Evolutionary conservation across 2,329 filamentous ascomycete genomes (phyloP), one percentile per base, ranked within the genome.

Genomic region (Furcasterigmium sp.): DNA sequence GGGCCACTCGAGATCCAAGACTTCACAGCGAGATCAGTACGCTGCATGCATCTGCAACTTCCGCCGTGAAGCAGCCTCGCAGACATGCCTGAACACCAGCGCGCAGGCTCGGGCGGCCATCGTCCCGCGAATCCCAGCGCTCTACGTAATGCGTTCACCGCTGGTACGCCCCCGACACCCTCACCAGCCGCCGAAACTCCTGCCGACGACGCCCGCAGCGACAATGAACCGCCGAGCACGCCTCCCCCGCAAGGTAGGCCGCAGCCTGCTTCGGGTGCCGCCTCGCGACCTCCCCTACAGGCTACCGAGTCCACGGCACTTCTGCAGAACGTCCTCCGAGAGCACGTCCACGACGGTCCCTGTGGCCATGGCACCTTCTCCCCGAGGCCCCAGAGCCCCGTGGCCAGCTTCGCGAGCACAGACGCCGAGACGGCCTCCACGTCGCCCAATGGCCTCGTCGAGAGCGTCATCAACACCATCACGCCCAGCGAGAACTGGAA

Each of bases 361-460:
- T 88, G 83, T 67, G 74, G 76, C 54, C 85, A 93, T 65, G 87
- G 87, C 53, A 86, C 85, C 14, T 88, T 91, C 56, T 89, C 86
- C 35, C 84, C 86, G 2, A 70, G 80, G 29, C 75, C 84, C 1
- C 67, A 65, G 37, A 78, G 75, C 39, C 71, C 73, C 4, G 51
- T 61, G 8, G 55, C 60, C 26, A 67, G 62, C 36, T 58, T 59
- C 29, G 50, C 53, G 14, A 56, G 57, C 45, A 55, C 53, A 37
- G 55, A 59, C 48, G 41, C 56, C 48, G 55, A 60, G 51, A 64
- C 64, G 26, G 61, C 56, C 30, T 61, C 55, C 25, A 62, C 53
- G 1, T 53, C 58, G 5, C 59, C 59, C 3, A 21, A 32, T 8
- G 29, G 29, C 14, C 17, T 62, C 13, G 53, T 72, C 21, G 69